Evolutionary conservation across 2,329 filamentous ascomycete species (phyloP), one percentile per base, ranked within the genome.

Genomic region (Trichoderma koningii): DNA sequence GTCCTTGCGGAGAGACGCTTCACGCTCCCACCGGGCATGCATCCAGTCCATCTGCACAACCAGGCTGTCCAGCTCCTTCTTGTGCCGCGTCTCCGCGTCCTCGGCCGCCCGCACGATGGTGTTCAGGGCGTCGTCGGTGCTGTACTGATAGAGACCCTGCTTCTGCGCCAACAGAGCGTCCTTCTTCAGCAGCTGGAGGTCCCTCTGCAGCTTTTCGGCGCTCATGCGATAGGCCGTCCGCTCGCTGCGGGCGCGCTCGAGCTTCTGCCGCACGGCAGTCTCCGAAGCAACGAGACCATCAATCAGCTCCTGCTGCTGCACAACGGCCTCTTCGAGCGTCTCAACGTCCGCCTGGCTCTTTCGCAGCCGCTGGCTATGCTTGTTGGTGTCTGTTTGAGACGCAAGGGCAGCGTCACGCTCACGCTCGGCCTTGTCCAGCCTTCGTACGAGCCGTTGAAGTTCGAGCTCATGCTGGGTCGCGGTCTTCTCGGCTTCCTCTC

Each of bases 41-140:
- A 98, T 87, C 87, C 91, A 98, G 72, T 93, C 86, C 75, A 98
- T 94, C 78, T 98, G 93, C 79, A 95, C 90, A 61, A 87, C 86
- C 73, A 98, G 83, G 19, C 94, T 94, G 70, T 88, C 87, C 61
- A 97, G 80, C 78, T 96, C 91, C 76, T 88, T 88, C 71, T 83
- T 81, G 75, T 95, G 91, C 51, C 85, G 82, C 69, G 86, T 86
- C 71, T 92, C 87, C 52, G 89, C 87, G 56, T 84, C 81, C 70
- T 85, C 82, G 41, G 83, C 82, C 1, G 83, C 83, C 3, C 83
- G 82, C 66, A 86, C 82, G 17, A 86, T 80, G n/a, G 83, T 83
- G 70, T 87, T 83, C 55, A 86, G 82, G 55, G 87, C 82, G 64
- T 73, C 73, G 42, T 75, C 74, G 26, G 73, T 67, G 65, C 74